These are phyloP conservation scores for Perilla frutescens DNA, from an alignment of 257 asterid species.

Conservation along the genomic window DNA sequence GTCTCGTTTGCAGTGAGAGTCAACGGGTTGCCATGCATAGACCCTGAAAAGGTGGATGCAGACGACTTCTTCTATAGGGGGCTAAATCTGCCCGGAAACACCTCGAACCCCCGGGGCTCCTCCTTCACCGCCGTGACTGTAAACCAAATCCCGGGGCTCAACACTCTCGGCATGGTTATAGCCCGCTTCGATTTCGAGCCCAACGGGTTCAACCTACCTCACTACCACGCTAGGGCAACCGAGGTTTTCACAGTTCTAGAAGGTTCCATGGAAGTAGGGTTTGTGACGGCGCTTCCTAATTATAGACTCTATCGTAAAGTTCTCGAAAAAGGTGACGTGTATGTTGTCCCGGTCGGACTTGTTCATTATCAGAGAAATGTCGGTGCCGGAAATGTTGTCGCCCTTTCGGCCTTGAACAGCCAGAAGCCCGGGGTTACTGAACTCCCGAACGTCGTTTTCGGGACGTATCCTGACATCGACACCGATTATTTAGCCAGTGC, in stretches of 20 bases:
- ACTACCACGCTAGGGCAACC: conserved; percentile 40
- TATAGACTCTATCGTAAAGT: conserved; percentile 35
- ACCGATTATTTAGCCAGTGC: conserved; percentile 35
- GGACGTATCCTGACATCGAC: conserved; percentile 30
- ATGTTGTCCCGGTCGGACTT: conserved; percentile 42
- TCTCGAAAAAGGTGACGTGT: conserved; percentile 39
- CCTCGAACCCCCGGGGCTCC: conserved; percentile 31
- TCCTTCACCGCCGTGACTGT: conserved; percentile 14
- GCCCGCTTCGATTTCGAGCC: conserved; percentile 36
- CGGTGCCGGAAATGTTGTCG: conserved; percentile 15
- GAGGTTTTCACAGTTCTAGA: conserved; percentile 42
- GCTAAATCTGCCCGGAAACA: conserved; percentile 39
- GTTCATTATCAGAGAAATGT: conserved; percentile 42
- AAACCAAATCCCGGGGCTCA: conserved; percentile 37
- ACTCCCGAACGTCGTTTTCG: conserved; percentile 34
- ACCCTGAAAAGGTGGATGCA: conserved; percentile 32
- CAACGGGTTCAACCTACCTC: conserved; percentile 44
- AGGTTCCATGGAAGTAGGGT: conserved; percentile 48
- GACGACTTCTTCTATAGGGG: conserved; percentile 46
- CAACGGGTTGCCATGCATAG: conserved; percentile 45
- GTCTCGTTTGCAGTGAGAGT: conserved; percentile 12
- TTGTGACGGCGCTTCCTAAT: conserved; percentile 37
- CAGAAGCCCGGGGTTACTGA: conserved; percentile 40
- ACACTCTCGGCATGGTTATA: conserved; percentile 34
- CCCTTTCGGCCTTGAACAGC: conserved; percentile 32